Evolutionary conservation across 306 rosid species (phyloP), one percentile per base, ranked within the genome.

Genomic region (Cyamopsis tetragonoloba): DNA sequence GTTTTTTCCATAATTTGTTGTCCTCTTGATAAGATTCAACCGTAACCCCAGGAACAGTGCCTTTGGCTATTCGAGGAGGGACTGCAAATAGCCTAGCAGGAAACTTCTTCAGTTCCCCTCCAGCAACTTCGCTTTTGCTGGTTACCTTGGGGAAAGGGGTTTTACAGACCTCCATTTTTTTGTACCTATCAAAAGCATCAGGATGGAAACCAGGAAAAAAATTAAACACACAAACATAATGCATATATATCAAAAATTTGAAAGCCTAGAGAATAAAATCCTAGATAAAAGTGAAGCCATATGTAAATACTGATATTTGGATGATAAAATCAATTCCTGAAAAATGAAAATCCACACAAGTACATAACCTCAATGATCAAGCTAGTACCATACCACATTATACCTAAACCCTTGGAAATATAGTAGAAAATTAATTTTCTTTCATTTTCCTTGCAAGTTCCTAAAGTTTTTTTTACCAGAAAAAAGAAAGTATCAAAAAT

Each of bases 11-110:
- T 58, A 85, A 79, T 26, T 85, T 86, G 80, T 70, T 88, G 81
- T 95, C 92, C 77, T 88, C 95, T 80, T 88, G 82, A 56, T 86
- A 95, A 46, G 92, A 85, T 75, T 88, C 86, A 39, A 73, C 50
- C 20, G 92, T 90, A 54, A 90, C 85, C 65, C 88, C 99, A 0
- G 86, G 60, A 75, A 90, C 49, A 55, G 35, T 56, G n/a, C 91
- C 97, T n/a, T 82, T 70, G 27, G 89, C 82, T 71, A 95, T 81
- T 51, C 89, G 82, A 47, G 97, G 96, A 88, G 97, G 97, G 34
- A 86, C 79, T 5, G 87, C 87, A 35, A 62, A 89, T 58, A 93
- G 92, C 82, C 97, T 87, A 2, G 87, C 89, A 0, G 99, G 97
- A 75, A 90, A 95, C 81, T 82, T 95, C 80, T 86, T 74, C 82